Percentiles rank a stretch among this genome's conserved stretches.
phyloP scores from a whole-genome alignment of 345 rosid genomes.

The Cardiospermum halicacabum region DNA sequence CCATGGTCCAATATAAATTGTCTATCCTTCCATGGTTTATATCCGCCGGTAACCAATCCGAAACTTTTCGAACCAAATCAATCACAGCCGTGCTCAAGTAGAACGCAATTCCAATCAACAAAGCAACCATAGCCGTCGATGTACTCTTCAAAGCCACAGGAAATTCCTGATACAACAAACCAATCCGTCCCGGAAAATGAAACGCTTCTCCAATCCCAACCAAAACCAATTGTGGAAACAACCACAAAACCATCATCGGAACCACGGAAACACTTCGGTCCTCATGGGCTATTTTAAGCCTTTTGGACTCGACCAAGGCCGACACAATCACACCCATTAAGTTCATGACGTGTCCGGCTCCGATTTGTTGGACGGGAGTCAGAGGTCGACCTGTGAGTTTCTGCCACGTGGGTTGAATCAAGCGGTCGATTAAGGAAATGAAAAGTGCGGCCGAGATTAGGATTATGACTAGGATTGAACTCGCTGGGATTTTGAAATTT shows the following conservation, averaged over 20 bases:
- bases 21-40: conserved; percentile 47
- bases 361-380: conserved; percentile 37
- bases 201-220: conserved; percentile 50
- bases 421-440: conserved; percentile 29
- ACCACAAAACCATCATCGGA: conserved; percentile 44
- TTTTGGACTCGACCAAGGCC: conserved; percentile 39
- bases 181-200: conserved; percentile 20
- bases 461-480: conserved; percentile 32
- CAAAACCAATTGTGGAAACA: conserved; percentile 38
- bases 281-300: conserved; percentile 27
- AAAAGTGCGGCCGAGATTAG: conserved; percentile 22
- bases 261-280: conserved; percentile 1
- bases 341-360: conserved; percentile 43
- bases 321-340: conserved; percentile 28
- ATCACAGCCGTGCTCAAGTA: conserved; percentile 17
- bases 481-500: conserved; percentile 43
- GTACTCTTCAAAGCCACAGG: conserved; percentile 16
- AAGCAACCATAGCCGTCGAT: conserved; percentile 17
- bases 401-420: conserved; percentile 30
- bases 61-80: conserved; percentile 26
- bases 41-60: conserved; percentile 49
- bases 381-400: conserved; percentile 17
- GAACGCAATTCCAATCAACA: conserved; percentile 17
- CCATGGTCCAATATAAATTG: conserved; percentile 37
- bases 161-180: conserved; percentile 22